A percentile compares a stretch with the other conserved stretches of the same genome.
These are phyloP conservation scores for Skeletonema marinoi DNA, from an alignment of 108 stramenopile species.

Conservation along the genomic window DNA sequence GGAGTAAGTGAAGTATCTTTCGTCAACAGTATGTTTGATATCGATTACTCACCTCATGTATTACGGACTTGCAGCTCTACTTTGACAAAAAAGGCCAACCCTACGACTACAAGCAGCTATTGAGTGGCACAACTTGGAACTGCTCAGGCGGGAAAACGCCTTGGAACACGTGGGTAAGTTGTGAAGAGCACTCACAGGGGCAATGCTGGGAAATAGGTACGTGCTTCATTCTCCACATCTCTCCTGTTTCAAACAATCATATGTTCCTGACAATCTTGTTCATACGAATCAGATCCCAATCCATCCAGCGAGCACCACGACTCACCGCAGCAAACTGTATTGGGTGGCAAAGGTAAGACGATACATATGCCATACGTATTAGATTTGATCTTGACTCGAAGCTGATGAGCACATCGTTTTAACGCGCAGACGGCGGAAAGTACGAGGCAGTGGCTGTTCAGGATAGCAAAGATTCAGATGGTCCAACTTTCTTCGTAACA, in stretches of 20 bases:
- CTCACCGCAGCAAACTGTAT: conserved; percentile 3
- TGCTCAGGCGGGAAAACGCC: conserved; percentile 48
- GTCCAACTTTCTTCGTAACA: neutral
- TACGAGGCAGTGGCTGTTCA: conserved; percentile 1
- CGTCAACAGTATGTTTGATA: neutral
- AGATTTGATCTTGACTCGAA: neutral
- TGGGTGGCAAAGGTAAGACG: conserved; percentile 21
- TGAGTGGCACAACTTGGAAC: conserved; percentile 37
- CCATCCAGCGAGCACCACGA: conserved; percentile 20
- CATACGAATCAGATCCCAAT: conserved; percentile 26
- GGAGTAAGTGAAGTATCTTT: neutral
- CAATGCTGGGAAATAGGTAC: neutral
- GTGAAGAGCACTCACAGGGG: neutral
- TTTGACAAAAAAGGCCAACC: neutral
- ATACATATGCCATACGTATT: neutral
- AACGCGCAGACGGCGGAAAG: neutral
- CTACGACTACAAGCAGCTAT: conserved; percentile 34
- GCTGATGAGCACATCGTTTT: neutral
- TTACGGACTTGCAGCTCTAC: neutral
- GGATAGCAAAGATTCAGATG: neutral
- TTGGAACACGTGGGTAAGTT: neutral
- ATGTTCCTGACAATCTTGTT: neutral
- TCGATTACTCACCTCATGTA: neutral
- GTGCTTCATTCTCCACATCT: neutral
- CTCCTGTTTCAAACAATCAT: neutral